Percentiles rank a stretch among this genome's conserved stretches.
These are phyloP conservation scores for Suillus subaureus DNA, from an alignment of 768 basidiomycete species.

Conservation along the genomic window DNA sequence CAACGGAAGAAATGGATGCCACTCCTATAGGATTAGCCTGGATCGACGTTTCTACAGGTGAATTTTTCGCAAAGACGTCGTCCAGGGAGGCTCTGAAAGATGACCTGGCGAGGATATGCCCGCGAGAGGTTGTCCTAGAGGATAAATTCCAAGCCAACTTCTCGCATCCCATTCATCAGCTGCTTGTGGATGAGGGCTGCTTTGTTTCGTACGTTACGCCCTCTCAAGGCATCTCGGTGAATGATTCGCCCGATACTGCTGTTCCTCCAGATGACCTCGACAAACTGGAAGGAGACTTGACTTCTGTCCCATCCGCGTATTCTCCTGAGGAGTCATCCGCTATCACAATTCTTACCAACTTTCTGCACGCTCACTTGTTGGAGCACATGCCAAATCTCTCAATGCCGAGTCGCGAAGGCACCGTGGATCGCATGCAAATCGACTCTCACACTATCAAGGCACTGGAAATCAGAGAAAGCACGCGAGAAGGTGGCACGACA, in stretches of 20 bases:
- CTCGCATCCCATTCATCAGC: conserved; percentile 48
- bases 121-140: conserved; percentile 80
- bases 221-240: conserved; percentile 4
- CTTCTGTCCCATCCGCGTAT: conserved; percentile 23
- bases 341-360: conserved; percentile 62
- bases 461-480: conserved; percentile 80
- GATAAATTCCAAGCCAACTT: conserved; percentile 36
- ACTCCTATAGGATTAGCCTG: conserved; percentile 75
- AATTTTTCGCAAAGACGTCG: conserved; percentile 79
- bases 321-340: conserved; percentile 53
- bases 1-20: conserved; percentile 5
- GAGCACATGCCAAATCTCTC: conserved; percentile 75
- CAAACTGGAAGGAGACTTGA: conserved; percentile 11
- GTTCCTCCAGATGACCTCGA: conserved; percentile 23
- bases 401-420: conserved; percentile 57
- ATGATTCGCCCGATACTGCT: conserved; percentile 1
- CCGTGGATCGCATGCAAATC: conserved; percentile 75
- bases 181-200: conserved; percentile 54
- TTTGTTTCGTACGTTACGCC: conserved; percentile 52
- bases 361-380: conserved; percentile 66
- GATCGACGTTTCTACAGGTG: conserved; percentile 94
- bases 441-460: conserved; percentile 87
- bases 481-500: conserved; percentile 68
- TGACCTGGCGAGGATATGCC: conserved; percentile 78
- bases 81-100: conserved; percentile 64